Evolutionary conservation across 116 monocot species (phyloP), one percentile per base, ranked within the genome.

Genomic region (Papilionanthe hybrid): DNA sequence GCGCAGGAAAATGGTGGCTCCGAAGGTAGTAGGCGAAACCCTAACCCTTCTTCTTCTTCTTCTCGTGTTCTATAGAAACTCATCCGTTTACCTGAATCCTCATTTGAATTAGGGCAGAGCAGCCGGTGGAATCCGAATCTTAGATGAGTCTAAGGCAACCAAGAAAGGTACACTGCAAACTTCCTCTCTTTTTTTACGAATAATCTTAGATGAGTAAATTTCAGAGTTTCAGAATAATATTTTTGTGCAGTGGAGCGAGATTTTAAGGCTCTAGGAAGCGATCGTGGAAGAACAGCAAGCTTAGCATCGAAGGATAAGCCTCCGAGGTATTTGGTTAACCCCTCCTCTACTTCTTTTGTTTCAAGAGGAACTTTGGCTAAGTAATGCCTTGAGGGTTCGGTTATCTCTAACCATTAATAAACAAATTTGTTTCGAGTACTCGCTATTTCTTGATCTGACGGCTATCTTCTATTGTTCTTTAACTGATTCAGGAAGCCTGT

Each of bases 51-150:
- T 17, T 74, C 20, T 49, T 42, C 5, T 75, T 32, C 69, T 42
- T 44, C 3, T 17, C 5, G 18, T 5, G 32, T 37, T 32, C 15
- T 15, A 22, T 30, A 41, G 32, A 22, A 37, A 37, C 69, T 69
- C 25, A 69, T 69, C 37, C 37, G 15, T 69, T 30, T 77, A 68
- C 4, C 37, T 47, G 69, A 69, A 69, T 15, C 17, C 2, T 77
- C 28, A 5, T 68, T 4, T 19, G 76, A 77, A 50, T 77, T 55
- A 82, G 82, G 82, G 76, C 50, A 82, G 76, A 77, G 67, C 28
- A 23, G 49, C 23, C 23, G 57, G 32, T 13, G 49, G 50, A 28
- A 68, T 58, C 42, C 76, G 76, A 32, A 76, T 82, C 77, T 50
- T 68, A 29, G 76, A 82, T 25, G 82, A 82, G 67, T 65, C 37